Evolutionary conservation across 2,329 filamentous ascomycete species (phyloP).

Genomic region (Elsinoe perseae): DNA sequence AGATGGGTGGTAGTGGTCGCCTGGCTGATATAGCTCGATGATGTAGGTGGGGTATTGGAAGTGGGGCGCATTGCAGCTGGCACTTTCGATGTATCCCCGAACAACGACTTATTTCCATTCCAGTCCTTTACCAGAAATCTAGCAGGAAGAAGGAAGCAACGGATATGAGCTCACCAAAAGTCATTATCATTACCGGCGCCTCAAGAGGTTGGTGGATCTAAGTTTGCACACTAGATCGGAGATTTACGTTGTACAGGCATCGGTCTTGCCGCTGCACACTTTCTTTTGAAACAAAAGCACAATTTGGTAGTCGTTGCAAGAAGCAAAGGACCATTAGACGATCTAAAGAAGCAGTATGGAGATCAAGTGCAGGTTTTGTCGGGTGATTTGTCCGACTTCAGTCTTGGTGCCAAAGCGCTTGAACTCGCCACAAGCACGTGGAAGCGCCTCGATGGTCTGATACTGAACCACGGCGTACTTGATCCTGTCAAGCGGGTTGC

Average conservation of each 20-base stretch:
- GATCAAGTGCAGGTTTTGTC: constrained; percentile 49
- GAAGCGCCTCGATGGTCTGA: constrained; percentile 65
- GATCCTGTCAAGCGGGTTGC: constrained; percentile 65
- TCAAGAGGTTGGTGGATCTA: constrained; percentile 45
- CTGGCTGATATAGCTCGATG: constrained; percentile 5
- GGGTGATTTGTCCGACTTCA: constrained; percentile 50
- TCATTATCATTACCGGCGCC: constrained; percentile 52
- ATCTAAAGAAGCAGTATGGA: constrained; percentile 47
- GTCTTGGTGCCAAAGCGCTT: constrained; percentile 53
- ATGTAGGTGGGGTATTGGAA: constrained; percentile 2
- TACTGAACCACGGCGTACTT: constrained; percentile 81
- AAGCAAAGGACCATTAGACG: constrained; percentile 45
- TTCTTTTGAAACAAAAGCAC: constrained; percentile 48
- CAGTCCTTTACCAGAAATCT: not conserved
- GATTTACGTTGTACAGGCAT: constrained; percentile 41
- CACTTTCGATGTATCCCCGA: constrained; percentile 2
- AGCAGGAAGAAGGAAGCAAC: constrained; percentile 15
- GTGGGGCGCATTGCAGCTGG: constrained; percentile 8
- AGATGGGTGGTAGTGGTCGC: too few species aligned
- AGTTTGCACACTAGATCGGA: not conserved
- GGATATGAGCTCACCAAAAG: constrained; percentile 28
- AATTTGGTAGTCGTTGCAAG: constrained; percentile 53
- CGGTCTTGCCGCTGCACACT: constrained; percentile 52
- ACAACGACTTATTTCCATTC: constrained; percentile 2
- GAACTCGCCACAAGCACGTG: constrained; percentile 57